Evolutionary conservation across 1,284 basidiomycete species (phyloP).

Genomic region (Cerrena zonata): DNA sequence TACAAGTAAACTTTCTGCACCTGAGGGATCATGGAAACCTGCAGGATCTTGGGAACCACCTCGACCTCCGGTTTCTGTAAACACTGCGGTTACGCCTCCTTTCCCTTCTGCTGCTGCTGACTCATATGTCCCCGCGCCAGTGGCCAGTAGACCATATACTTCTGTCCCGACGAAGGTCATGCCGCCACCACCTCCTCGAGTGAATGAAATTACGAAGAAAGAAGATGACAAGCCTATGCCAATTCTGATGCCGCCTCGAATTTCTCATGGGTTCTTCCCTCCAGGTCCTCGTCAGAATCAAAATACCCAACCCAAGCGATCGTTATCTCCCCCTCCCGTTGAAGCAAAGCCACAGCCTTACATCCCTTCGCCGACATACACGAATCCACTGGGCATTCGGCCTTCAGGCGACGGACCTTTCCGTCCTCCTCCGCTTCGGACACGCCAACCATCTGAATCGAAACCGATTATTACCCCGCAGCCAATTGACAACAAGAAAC

Average conservation of each 20-base stretch:
- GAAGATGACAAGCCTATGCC: not conserved
- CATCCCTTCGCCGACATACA: slow-evolving; percentile 35
- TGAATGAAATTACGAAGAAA: not conserved
- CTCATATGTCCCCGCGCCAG: too few species aligned
- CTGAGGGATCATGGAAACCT: too few species aligned
- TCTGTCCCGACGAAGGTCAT: not conserved
- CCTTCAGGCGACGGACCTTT: slow-evolving; percentile 23
- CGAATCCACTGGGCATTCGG: slow-evolving; percentile 47
- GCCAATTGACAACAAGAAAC: slow-evolving; percentile 5
- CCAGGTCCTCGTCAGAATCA: not conserved
- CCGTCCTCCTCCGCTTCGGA: not conserved
- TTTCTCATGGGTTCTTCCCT: not conserved
- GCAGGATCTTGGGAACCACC: too few species aligned
- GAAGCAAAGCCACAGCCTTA: slow-evolving; percentile 34
- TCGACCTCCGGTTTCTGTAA: too few species aligned
- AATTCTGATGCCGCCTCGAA: not conserved
- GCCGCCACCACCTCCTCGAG: not conserved
- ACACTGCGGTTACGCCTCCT: too few species aligned
- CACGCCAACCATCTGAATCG: not conserved
- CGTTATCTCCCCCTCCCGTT: slow-evolving; percentile 21
- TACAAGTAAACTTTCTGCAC: too few species aligned
- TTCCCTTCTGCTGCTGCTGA: too few species aligned
- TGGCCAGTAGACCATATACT: too few species aligned
- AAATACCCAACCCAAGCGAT: not conserved
- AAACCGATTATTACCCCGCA: not conserved